Evolutionary conservation across 148 eudicot species (phyloP).

Genomic region (Camellia japonica): DNA sequence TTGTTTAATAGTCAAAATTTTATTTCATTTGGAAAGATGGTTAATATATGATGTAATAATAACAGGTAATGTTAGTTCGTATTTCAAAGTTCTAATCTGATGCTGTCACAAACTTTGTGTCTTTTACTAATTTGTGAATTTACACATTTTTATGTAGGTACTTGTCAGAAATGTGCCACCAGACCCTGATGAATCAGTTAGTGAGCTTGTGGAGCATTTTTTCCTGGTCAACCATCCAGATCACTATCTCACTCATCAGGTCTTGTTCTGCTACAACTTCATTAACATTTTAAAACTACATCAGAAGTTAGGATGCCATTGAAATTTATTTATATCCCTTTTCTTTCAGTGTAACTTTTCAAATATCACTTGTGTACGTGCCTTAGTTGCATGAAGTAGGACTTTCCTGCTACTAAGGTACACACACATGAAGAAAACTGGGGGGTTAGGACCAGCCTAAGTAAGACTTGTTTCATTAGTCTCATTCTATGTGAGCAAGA

Average conservation of each 20-base stretch:
- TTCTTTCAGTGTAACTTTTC: no score
- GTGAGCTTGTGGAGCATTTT: conserved; percentile 68
- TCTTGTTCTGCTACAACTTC: conserved; percentile 13
- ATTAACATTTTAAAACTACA: background rate
- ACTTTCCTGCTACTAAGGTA: no score
- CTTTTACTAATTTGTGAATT: conserved; percentile 4
- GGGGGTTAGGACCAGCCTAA: background rate
- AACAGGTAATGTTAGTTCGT: background rate
- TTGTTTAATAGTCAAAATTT: background rate
- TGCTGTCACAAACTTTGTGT: background rate
- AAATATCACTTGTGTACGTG: no score
- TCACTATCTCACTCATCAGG: conserved; percentile 67
- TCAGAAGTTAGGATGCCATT: background rate
- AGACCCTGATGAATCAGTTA: conserved; percentile 58
- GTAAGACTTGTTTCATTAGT: background rate
- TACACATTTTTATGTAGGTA: conserved; percentile 36
- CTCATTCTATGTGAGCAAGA: background rate
- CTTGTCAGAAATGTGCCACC: conserved; percentile 73
- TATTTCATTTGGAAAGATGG: background rate
- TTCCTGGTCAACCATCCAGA: conserved; percentile 74
- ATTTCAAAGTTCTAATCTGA: background rate
- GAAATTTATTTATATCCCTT: no score
- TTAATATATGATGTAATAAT: background rate
- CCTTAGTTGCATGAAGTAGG: no score
- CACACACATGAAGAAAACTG: background rate